phyloP scores from a whole-genome alignment of 2,329 filamentous ascomycete genomes.

The Paecilomyces dactylethromorphus region DNA sequence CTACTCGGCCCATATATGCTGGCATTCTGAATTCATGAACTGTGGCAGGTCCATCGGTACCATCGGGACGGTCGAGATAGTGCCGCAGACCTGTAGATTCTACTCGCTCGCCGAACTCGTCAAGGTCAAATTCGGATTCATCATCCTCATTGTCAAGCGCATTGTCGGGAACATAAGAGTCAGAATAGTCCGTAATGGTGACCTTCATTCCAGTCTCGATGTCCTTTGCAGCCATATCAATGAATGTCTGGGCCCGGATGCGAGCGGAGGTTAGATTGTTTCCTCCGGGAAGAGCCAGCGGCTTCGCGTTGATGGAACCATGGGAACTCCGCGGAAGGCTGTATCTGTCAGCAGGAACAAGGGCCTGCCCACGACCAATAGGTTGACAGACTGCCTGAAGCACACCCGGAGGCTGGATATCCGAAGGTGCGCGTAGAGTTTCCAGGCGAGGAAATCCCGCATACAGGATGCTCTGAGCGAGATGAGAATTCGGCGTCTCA shows the following conservation, averaged over 20 bases:
- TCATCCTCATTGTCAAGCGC: slow-evolving; percentile 23
- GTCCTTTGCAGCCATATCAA: slow-evolving; percentile 36
- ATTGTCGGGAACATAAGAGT: slow-evolving; percentile 28
- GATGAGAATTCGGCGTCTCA: slow-evolving; percentile 35
- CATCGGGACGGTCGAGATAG: slow-evolving; percentile 11
- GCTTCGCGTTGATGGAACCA: slow-evolving; percentile 33
- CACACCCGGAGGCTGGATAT: slow-evolving; percentile 37
- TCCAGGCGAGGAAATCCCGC: slow-evolving; percentile 36
- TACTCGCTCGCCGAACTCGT: slow-evolving; percentile 24
- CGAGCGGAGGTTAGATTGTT: slow-evolving; percentile 40
- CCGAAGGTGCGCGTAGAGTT: slow-evolving; percentile 36
- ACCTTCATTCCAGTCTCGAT: slow-evolving; percentile 34
- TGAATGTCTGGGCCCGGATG: slow-evolving; percentile 39
- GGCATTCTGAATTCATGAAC: slow-evolving; percentile 37
- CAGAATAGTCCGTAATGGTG: slow-evolving; percentile 36
- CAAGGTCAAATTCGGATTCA: slow-evolving; percentile 22
- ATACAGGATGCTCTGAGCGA: slow-evolving; percentile 37
- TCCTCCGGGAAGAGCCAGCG: slow-evolving; percentile 33
- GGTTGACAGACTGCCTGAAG: slow-evolving; percentile 39
- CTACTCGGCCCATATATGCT: slow-evolving; percentile 34
- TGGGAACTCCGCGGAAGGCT: slow-evolving; percentile 37
- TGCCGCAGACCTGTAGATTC: slow-evolving; percentile 14
- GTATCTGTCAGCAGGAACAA: slow-evolving; percentile 34
- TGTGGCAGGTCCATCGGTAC: slow-evolving; percentile 24
- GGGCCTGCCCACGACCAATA: slow-evolving; percentile 28